Evolutionary conservation across 2,329 filamentous ascomycete genomes (phyloP), one percentile per base, ranked within the genome.

Genomic region (Harringtonia aguacate): DNA sequence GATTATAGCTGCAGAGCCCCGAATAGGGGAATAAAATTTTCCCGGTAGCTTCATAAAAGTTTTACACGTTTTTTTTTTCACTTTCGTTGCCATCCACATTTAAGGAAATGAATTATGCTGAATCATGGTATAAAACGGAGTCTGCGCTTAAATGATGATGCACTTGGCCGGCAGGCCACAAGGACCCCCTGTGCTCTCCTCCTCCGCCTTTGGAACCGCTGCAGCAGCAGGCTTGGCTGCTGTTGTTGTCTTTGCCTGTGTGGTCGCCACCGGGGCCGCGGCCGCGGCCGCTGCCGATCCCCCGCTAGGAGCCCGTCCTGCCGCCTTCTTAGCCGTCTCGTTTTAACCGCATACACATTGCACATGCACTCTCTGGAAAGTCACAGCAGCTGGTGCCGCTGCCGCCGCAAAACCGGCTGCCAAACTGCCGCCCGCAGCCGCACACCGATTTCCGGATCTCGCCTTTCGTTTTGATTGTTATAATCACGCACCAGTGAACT

Each of bases 401-500:
- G n/a, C n/a, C n/a, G n/a, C n/a, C n/a, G 10, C 34, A 13, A 22
- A 17, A 13, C n/a, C n/a, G n/a, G n/a, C n/a, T n/a, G n/a, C n/a
- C n/a, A n/a, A n/a, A n/a, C n/a, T n/a, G n/a, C n/a, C n/a, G n/a
- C n/a, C n/a, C n/a, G n/a, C n/a, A n/a, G n/a, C n/a, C n/a, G n/a
- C n/a, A n/a, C n/a, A n/a, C n/a, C n/a, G n/a, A n/a, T n/a, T 20
- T 39, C n/a, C 27, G 17, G 18, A 20, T 15, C 8, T 20, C 10
- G 24, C 17, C 17, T 20, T 39, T 22, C 28, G 18, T 9, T 15
- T 20, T 36, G 18, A 15, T n/a, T 22, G 20, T 17, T 86, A 75
- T 69, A 92, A 83, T 95, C 85, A 95, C 52, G 57, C 56, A 55
- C 74, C 75, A 49, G 77, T 73, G 63, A 68, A 58, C 75, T 87